Conservation (phyloP, 108 stramenopile species). For the Conticribra guillardii region DNA sequence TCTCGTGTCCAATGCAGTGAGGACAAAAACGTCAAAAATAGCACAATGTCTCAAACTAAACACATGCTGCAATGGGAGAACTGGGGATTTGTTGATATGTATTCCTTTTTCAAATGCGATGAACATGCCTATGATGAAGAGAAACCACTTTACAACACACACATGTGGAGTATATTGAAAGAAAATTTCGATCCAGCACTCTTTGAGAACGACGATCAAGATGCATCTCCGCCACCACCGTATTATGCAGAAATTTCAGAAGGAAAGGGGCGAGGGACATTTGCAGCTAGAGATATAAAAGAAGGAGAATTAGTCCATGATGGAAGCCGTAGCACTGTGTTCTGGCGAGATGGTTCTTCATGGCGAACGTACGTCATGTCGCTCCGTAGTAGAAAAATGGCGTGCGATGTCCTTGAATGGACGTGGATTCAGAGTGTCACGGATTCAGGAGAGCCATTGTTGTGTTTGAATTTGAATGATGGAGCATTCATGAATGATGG, state of each 20-base stretch:
- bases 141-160: conserved; percentile 12
- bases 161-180: conserved; percentile 7
- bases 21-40: no score
- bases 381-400: conserved; percentile 12
- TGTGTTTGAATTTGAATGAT: conserved; percentile 21
- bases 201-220: conserved; percentile 4
- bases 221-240: conserved; percentile 3
- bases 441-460: not conserved
- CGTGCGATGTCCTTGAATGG: conserved; percentile 41
- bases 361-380: conserved; percentile 19
- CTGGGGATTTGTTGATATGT: conserved; percentile 1
- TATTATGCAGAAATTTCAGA: conserved; percentile 6
- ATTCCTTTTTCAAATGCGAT: conserved; percentile 17
- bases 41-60: no score
- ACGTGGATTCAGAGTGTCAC: conserved; percentile 23
- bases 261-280: conserved; percentile 27
- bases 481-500: conserved; percentile 24
- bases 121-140: not conserved
- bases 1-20: no score
- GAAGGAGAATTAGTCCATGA: conserved; percentile 39
- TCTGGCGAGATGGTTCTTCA: conserved; percentile 10
- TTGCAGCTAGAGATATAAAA: conserved; percentile 24
- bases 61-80: no score
- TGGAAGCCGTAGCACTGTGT: conserved; percentile 14
- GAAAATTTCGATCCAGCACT: conserved; percentile 2